These are phyloP conservation scores for Zasmidium cellare DNA, from an alignment of 2,329 filamentous ascomycete species.

Conservation along the genomic window DNA sequence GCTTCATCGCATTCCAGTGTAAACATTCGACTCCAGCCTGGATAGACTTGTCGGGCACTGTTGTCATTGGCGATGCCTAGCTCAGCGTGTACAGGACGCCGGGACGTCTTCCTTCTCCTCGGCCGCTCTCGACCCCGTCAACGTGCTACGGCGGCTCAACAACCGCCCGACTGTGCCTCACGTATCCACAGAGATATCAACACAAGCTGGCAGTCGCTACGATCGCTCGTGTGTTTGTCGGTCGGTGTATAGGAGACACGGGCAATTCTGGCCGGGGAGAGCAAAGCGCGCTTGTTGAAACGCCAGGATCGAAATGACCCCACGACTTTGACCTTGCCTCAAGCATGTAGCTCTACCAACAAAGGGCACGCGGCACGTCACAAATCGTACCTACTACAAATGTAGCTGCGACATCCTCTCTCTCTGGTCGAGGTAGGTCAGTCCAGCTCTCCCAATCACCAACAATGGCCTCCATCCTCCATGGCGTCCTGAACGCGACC, in stretches of 20 bases:
- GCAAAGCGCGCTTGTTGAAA: background rate
- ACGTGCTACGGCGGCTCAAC: background rate
- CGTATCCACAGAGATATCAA: background rate
- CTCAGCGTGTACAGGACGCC: background rate
- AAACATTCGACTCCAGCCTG: too few relatives aligned
- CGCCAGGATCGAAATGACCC: conserved; percentile 11
- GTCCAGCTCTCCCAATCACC: background rate
- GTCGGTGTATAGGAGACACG: background rate
- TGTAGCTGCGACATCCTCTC: background rate
- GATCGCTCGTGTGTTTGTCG: background rate
- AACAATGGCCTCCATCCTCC: conserved; percentile 39
- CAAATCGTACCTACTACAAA: background rate
- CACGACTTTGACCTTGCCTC: conserved; percentile 6
- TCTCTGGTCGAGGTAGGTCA: background rate
- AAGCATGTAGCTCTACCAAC: conserved; percentile 1
- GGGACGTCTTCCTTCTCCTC: background rate
- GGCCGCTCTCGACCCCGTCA: background rate
- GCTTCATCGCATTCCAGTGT: too few relatives aligned
- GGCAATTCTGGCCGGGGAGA: conserved; percentile 3
- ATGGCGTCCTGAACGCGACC: conserved; percentile 58
- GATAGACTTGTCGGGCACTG: too few relatives aligned
- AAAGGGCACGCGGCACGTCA: background rate
- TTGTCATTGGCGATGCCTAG: too few relatives aligned
- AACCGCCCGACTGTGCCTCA: background rate
- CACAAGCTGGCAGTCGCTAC: background rate